A percentile compares a stretch with the other conserved stretches of the same genome.
phyloP scores from a whole-genome alignment of 1,284 basidiomycete genomes.

The Anthracocystis panici-leucophaei region DNA sequence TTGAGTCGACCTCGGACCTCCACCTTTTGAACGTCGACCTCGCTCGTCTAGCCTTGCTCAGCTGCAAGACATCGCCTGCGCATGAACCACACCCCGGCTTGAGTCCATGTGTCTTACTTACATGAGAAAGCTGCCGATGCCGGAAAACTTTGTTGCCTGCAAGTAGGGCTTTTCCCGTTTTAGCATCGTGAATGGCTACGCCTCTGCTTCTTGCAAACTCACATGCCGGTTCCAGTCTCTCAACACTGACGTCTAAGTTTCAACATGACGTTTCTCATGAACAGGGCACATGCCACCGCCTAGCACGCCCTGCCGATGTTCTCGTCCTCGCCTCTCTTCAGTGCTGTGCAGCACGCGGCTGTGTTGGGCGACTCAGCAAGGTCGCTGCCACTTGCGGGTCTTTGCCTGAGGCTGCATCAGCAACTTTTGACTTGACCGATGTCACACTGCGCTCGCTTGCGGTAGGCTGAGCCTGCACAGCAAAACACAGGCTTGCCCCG shows the following conservation, averaged over 20 bases:
- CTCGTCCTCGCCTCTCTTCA: too few species aligned
- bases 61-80: too few species aligned
- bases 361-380: background rate
- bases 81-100: too few species aligned
- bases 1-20: too few species aligned
- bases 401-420: slow-evolving; percentile 1
- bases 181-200: background rate
- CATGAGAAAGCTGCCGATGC: too few species aligned
- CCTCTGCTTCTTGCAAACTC: background rate
- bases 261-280: background rate
- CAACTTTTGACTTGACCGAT: background rate
- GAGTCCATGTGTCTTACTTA: too few species aligned
- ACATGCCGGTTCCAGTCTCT: slow-evolving; percentile 5
- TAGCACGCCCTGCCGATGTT: too few species aligned
- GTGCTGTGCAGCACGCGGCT: background rate
- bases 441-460: slow-evolving; percentile 1
- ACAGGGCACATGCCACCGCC: background rate
- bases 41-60: too few species aligned
- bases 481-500: too few species aligned
- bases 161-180: background rate
- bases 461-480: background rate
- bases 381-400: background rate
- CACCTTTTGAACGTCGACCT: too few species aligned
- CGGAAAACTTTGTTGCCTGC: background rate
- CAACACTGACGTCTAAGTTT: slow-evolving; percentile 3